Percentiles rank a stretch among this genome's conserved stretches.
Evolutionary conservation across 2,329 filamentous ascomycete genomes (phyloP).

Genomic region (Alternaria consortialis): DNA sequence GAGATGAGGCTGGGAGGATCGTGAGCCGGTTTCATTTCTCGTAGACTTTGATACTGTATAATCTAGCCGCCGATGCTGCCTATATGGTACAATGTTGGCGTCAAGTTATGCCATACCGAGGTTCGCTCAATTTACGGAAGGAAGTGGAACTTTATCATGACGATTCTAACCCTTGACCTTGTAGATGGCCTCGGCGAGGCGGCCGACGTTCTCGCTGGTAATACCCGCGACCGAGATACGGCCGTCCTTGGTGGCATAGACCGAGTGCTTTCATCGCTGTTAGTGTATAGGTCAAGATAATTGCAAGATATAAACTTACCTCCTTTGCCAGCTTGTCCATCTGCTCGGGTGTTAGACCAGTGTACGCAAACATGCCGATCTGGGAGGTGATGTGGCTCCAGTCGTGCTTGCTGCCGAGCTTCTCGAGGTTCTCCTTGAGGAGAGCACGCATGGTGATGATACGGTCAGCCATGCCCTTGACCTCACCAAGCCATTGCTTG

Average conservation of each 20-base stretch:
- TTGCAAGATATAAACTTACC: slow-evolving; percentile 54
- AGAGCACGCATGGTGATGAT: slow-evolving; percentile 98
- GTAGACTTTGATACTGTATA: slow-evolving; percentile 17
- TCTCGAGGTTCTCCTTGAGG: slow-evolving; percentile 93
- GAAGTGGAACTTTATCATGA: slow-evolving; percentile 14
- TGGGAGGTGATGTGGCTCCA: slow-evolving; percentile 97
- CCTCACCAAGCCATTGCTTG: slow-evolving; percentile 93
- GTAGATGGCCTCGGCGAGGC: slow-evolving; percentile 84
- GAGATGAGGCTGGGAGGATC: slow-evolving; percentile 1
- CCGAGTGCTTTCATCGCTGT: slow-evolving; percentile 71
- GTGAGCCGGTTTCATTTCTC: slow-evolving; percentile 18
- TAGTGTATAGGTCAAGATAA: slow-evolving; percentile 11
- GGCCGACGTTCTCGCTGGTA: slow-evolving; percentile 79
- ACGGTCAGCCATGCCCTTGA: slow-evolving; percentile 98
- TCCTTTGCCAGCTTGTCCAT: slow-evolving; percentile 93
- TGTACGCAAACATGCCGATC: slow-evolving; percentile 99
- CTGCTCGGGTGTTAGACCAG: slow-evolving; percentile 86
- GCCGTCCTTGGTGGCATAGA: slow-evolving; percentile 95
- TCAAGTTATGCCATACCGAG: slow-evolving; percentile 16
- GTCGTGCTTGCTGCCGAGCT: slow-evolving; percentile 93
- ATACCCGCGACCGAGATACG: slow-evolving; percentile 88
- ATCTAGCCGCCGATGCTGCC: slow-evolving; percentile 22
- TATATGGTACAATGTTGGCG: slow-evolving; percentile 24
- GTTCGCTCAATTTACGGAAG: slow-evolving; percentile 14
- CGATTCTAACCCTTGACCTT: slow-evolving; percentile 72